Base-by-base conservation (phyloP, 2,329 filamentous ascomycete genomes). In the Keithomyces neogunnii region DNA sequence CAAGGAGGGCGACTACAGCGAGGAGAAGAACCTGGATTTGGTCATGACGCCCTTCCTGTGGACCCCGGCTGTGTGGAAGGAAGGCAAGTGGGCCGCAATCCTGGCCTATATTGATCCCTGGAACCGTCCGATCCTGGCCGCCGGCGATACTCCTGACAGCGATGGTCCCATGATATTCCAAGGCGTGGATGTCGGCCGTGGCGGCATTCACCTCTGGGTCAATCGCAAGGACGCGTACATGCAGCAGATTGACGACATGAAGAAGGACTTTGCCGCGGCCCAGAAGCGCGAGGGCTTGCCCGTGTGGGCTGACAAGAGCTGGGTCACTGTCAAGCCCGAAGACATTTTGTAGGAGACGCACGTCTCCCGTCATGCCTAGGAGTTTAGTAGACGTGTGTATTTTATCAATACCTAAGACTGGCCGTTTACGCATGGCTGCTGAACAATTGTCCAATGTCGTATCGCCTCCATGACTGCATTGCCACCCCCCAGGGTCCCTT, bases 151-250 rank as follows among this genome's bases (percentile, higher is more conserved):
- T 0, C 71, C 71, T 0, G 61, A 59, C 8, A 73, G 69, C 54
- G 71, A 73, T 46, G 69, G 68, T 0, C 68, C 69, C 8, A 73
- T 73, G 71, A 60, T 68, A 11, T 73, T 73, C 57, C 70, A 73
- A 33, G 71, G 68, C 9, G 71, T 72, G 3, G 69, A 73, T 46
- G 65, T 71, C 9, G 60, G 55, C 10, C 66, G 66, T 47, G 71
- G 70, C 2, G 71, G 71, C 3, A 60, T 73, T 31, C 65, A 71
- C 48, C 59, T 75, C 29, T 70, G 70, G 66, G 54, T 75, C 44
- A 66, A 75, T 57, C 65, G 69, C 49, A 65, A 64, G 50, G 60
- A 67, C 29, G 60, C 60, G 35, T 64, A 63, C 47, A 62, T 64
- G 54, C 58, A 65, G 52, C 51, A 69, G 53, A 60, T 73, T 43